Conservation (phyloP, 1,139 yeast genomes). For the Spencermartinsiella ligniputridi region DNA sequence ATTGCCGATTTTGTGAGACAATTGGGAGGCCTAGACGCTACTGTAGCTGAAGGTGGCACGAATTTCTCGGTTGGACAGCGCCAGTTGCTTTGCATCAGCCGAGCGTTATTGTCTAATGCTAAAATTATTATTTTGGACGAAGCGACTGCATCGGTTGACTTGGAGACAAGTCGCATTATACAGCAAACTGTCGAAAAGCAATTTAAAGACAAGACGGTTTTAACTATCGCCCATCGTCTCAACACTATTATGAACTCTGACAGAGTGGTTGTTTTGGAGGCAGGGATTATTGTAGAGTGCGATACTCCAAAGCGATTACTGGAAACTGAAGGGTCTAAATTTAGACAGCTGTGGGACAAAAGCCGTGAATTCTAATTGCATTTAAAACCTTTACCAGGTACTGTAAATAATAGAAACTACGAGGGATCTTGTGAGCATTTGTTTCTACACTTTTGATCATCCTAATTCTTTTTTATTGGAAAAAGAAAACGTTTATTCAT, state of each 20-base stretch:
- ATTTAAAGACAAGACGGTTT: constrained; percentile 60
- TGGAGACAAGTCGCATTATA: constrained; percentile 67
- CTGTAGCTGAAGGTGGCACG: constrained; percentile 62
- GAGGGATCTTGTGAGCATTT: too few relatives aligned
- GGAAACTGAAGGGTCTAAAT: constrained; percentile 14
- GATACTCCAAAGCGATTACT: constrained; percentile 25
- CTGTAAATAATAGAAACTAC: neutral
- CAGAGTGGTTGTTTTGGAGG: constrained; percentile 41
- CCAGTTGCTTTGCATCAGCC: constrained; percentile 67
- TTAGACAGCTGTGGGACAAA: constrained; percentile 1
- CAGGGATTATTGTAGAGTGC: constrained; percentile 12
- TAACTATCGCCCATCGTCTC: constrained; percentile 77
- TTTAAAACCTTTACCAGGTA: neutral
- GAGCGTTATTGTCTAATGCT: constrained; percentile 61
- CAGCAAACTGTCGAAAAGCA: constrained; percentile 66
- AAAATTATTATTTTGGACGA: constrained; percentile 68
- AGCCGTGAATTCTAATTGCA: constrained; percentile 1
- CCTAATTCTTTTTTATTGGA: too few relatives aligned
- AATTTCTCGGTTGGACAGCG: constrained; percentile 75
- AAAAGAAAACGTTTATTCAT: too few relatives aligned
- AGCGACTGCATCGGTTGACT: constrained; percentile 83
- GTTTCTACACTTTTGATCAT: too few relatives aligned
- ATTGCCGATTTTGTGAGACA: constrained; percentile 63
- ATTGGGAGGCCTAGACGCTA: constrained; percentile 43
- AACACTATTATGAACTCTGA: constrained; percentile 80